Base-by-base conservation (phyloP, 2,329 filamentous ascomycete species). In the Botrytis pseudocinerea region DNA sequence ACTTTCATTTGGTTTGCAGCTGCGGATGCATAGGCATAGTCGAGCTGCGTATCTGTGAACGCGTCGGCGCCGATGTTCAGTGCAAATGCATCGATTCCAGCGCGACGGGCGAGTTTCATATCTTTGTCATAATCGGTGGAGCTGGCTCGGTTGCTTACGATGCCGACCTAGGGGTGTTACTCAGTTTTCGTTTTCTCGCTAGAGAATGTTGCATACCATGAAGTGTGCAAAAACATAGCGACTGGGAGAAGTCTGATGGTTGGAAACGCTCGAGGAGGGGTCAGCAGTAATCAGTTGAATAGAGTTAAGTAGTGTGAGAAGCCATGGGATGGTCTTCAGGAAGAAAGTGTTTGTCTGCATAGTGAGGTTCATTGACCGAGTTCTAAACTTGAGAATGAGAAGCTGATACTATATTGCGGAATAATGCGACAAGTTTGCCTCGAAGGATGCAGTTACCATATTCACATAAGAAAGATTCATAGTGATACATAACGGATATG, bases 61-160 rank as follows among this genome's bases (percentile, higher is more conserved):
- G 28, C 2, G 32, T 79, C 79, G 1, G 74, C 76, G 4, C 78
- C 80, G 48, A 81, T 80, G 42, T 82, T 81, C 20, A 82, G 70
- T 2, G 80, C 80, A 68, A 82, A 82, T 2, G 79, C 80, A 59
- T 82, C 80, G 57, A 82, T 81, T 9, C 82, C 82, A 1, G 82
- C 73, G 3, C 73, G 28, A 46, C 76, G 78, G 40, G 79, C 79
- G 14, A 71, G 63, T 38, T 57, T 44, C 73, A 76, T 76, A n/a
- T 76, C 76, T 18, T 18, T 44, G 28, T 76, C 73, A 25, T 74
- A 77, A 42, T 76, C 75, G 4, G 71, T 32, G 6, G 76, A 16
- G 4, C 74, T 73, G 25, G 73, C 70, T 20, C 76, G 75, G 38
- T 76, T 75, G 32, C 57, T 69, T 18, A 75, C 71, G 28, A 77